Base-by-base conservation (phyloP, 2,329 filamentous ascomycete species). In the Aspergillus sp. region DNA sequence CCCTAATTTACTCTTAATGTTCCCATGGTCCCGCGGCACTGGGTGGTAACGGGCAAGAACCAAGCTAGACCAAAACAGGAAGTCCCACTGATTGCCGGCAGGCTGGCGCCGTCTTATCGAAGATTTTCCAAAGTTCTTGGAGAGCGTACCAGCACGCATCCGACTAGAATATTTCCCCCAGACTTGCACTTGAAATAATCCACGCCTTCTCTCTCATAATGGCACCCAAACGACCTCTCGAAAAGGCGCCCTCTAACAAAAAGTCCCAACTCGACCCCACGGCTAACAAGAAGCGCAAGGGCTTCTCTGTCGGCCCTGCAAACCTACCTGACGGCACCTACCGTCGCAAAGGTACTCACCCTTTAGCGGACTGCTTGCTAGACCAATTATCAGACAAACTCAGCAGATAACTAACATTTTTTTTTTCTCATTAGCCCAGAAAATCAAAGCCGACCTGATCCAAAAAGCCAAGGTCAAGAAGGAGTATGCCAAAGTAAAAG, bases 381-480 rank as follows among this genome's bases (percentile, higher is more conserved):
- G 34, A n/a, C 26, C 13, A 5, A 36, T 36, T 36, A 36, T 36
- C 34, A 36, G 2, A 36, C 15, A 34, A 34, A 34, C 5, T 4
- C 13, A 12, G 7, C 32, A 36, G 22, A 17, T 39, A 20, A 17
- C 53, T 49, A 44, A 51, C 22, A 17, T 30, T 55, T 22, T 45
- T 55, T 22, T 45, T 11, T 17, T 45, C 20, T 15, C 39, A 11
- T 12, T 68, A 93, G 90, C 90, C 57, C 86, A 90, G 74, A 93
- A 93, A 75, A 95, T 96, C 70, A 98, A 98, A 76, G 84, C 89
- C 63, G 85, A 90, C 64, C 80, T 96, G 55, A 97, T 98, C 67
- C 86, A 92, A 74, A 96, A 95, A 74, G 92, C 93, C 59, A 96
- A 97, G 76, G 82, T 96, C 61, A 95, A 93, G 77, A 96, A 96